Base-by-base conservation (phyloP, 768 basidiomycete genomes). In the Clavaria fumosa region DNA sequence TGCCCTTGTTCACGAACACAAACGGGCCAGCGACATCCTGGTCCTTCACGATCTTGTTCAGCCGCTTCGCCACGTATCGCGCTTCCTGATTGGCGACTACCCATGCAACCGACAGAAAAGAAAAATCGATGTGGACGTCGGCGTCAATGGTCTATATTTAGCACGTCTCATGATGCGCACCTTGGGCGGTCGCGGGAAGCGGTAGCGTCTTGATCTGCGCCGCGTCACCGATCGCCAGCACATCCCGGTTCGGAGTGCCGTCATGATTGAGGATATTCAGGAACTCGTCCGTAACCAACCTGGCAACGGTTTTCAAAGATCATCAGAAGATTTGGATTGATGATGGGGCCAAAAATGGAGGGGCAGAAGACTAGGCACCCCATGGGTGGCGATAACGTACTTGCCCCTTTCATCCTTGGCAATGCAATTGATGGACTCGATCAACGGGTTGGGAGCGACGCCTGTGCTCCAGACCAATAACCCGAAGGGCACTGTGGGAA, bases 401-500 rank as follows among this genome's bases (percentile, higher is more conserved):
- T 70, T 69, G 21, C 65, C 59, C 0, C 74, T 69, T 53, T 66
- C 72, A 60, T 2, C 78, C 60, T 32, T 67, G 72, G 5, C 58
- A 28, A 14, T 28, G 9, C 9, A 14, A 28, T 28, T 53, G 33
- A 85, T 69, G 0, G 68, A 63, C 42, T 67, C 56, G 36, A 89
- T 67, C 19, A 90, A 59, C 5, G 88, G 85, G 51, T 89, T 90
- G 3, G 83, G 73, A 4, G 82, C 69, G 2, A 90, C 62, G 2
- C 86, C 88, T 2, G 88, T 90, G 43, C 76, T 79, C 86, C 86
- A 90, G 11, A 90, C 83, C 7, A 85, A 67, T 15, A 90, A 60
- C 18, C 88, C 85, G 53, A 78, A 83, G 4, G 72, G 75, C 24
- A 85, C 84, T 84, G 42, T 18, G 18, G 19, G 17, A 9, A 42